Evolutionary conservation across 345 rosid genomes (phyloP).

Genomic region (Gossypium rotundifolium): DNA sequence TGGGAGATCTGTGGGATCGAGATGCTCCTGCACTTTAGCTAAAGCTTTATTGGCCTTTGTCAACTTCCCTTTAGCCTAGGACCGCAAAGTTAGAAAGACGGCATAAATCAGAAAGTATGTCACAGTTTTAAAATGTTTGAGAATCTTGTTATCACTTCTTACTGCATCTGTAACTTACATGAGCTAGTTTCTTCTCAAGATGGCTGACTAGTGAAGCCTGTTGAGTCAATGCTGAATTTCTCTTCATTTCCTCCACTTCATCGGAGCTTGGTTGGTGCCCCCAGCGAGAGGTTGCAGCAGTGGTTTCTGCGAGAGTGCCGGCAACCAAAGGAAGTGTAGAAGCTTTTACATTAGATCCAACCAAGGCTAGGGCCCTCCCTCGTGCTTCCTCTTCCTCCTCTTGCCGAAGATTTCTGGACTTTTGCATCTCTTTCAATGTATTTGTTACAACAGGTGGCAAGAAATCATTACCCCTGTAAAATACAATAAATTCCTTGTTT

Average conservation of each 20-base stretch:
- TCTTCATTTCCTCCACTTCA: slow-evolving; percentile 60
- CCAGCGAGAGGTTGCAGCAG: slow-evolving; percentile 80
- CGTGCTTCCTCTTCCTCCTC: slow-evolving; percentile 79
- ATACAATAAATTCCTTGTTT: slow-evolving; percentile 85
- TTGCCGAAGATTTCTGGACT: slow-evolving; percentile 42
- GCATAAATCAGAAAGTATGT: slow-evolving; percentile 5
- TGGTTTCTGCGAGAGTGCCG: slow-evolving; percentile 86
- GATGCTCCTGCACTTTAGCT: slow-evolving; percentile 62
- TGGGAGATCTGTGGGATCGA: slow-evolving; percentile 74
- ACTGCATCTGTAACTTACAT: slow-evolving; percentile 41
- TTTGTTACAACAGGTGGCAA: slow-evolving; percentile 59
- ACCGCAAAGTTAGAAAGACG: slow-evolving; percentile 18
- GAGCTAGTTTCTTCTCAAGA: slow-evolving; percentile 59
- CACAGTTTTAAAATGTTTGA: background rate
- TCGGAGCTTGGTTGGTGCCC: slow-evolving; percentile 45
- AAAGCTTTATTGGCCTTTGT: slow-evolving; percentile 57
- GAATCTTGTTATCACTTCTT: background rate
- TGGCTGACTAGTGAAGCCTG: slow-evolving; percentile 47
- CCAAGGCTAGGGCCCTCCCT: slow-evolving; percentile 32
- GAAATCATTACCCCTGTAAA: slow-evolving; percentile 93
- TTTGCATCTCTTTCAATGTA: slow-evolving; percentile 56
- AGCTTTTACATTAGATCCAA: slow-evolving; percentile 29
- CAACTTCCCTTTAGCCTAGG: slow-evolving; percentile 65
- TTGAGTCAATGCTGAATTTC: slow-evolving; percentile 45
- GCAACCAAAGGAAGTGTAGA: slow-evolving; percentile 47